Percentiles rank a stretch among this genome's conserved stretches.
Evolutionary conservation across 2,329 filamentous ascomycete species (phyloP).

Genomic region (Bipolaris cookei): DNA sequence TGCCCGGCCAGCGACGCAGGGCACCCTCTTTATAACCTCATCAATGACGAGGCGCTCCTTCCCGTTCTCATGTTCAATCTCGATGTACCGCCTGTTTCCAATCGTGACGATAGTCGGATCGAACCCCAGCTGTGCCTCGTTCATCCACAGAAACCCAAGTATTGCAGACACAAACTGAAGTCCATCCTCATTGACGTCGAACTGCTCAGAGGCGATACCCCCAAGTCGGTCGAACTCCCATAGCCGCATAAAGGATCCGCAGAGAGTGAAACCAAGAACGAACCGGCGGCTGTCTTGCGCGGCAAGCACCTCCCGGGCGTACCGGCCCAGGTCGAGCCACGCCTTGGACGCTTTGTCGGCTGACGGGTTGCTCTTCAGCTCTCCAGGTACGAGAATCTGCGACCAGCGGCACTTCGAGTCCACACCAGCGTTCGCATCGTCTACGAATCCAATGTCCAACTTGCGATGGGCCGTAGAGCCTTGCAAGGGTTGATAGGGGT

Average conservation of each 20-base stretch:
- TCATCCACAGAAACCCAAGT: conserved; percentile 54
- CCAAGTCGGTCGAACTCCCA: conserved; percentile 56
- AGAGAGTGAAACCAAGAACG: conserved; percentile 58
- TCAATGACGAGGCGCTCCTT: no score
- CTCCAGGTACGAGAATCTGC: conserved; percentile 54
- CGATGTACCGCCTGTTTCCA: no score
- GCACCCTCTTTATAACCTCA: no score
- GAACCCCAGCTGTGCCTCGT: not conserved
- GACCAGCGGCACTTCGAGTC: conserved; percentile 40
- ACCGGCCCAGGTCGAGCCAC: conserved; percentile 43
- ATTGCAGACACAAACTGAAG: conserved; percentile 26
- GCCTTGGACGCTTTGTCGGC: conserved; percentile 7
- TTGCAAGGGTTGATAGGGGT: not conserved
- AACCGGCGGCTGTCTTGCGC: conserved; percentile 40
- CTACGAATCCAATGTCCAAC: conserved; percentile 23
- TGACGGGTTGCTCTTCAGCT: conserved; percentile 54
- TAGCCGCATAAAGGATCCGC: conserved; percentile 54
- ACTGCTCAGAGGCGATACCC: conserved; percentile 54
- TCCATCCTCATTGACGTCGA: conserved; percentile 56
- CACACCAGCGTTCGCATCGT: conserved; percentile 19
- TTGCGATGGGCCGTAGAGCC: conserved; percentile 6
- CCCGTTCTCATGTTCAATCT: no score
- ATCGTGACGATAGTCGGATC: not conserved
- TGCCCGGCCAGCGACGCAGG: no score
- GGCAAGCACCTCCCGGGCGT: conserved; percentile 54